A percentile compares a stretch with the other conserved stretches of the same genome.
These are phyloP conservation scores for Akanthomyces uredinophilus DNA, from an alignment of 2,329 filamentous ascomycete genomes.

Conservation along the genomic window DNA sequence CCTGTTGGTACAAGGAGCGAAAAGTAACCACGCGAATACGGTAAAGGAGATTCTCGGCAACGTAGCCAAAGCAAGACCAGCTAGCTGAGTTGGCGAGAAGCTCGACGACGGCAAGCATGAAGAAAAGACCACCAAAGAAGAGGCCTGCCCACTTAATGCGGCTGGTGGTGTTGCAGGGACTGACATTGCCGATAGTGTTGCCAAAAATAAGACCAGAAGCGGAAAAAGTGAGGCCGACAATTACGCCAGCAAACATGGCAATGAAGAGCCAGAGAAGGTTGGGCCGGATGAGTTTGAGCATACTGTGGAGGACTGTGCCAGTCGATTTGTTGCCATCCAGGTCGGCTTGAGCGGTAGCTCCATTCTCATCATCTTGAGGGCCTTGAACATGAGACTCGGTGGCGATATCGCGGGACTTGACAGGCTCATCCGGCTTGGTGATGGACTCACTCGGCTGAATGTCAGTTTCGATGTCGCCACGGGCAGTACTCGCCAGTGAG, in stretches of 20 bases:
- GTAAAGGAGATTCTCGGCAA: constrained; percentile 60
- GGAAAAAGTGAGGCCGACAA: constrained; percentile 52
- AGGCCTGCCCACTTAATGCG: constrained; percentile 33
- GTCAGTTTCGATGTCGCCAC: constrained; percentile 39
- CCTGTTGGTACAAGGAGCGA: constrained; percentile 60
- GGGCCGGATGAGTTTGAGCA: constrained; percentile 34
- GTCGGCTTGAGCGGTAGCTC: constrained; percentile 23
- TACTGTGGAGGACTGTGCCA: constrained; percentile 34
- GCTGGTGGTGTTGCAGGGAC: constrained; percentile 39
- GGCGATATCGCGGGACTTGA: constrained; percentile 35
- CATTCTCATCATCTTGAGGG: constrained; percentile 28
- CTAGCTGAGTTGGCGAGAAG: constrained; percentile 52
- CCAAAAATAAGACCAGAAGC: constrained; percentile 50
- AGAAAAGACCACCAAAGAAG: constrained; percentile 54
- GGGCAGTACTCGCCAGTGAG: constrained; percentile 28
- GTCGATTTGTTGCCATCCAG: constrained; percentile 36
- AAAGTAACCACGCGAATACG: constrained; percentile 59
- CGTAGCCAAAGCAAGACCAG: constrained; percentile 42
- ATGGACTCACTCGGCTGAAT: constrained; percentile 34
- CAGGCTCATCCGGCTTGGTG: constrained; percentile 22
- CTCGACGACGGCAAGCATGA: constrained; percentile 44
- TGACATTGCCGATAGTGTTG: constrained; percentile 38
- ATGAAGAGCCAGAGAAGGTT: constrained; percentile 34
- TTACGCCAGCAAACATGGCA: constrained; percentile 38
- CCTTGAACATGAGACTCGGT: constrained; percentile 30